Percentiles rank a stretch among this genome's conserved stretches.
Evolutionary conservation across 306 rosid genomes (phyloP).

Genomic region (Vachellia pachyceras): DNA sequence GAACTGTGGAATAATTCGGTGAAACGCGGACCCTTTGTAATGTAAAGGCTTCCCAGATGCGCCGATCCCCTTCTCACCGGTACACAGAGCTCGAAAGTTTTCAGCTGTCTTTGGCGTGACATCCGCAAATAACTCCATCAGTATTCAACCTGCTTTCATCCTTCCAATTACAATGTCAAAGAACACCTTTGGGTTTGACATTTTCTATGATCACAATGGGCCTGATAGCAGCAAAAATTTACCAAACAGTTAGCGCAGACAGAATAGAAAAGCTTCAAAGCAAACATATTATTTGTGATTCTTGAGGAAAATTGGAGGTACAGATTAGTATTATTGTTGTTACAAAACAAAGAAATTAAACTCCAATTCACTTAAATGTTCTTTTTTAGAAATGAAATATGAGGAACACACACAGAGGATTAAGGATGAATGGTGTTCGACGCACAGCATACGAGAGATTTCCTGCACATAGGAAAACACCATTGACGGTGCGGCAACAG

Average conservation of each 20-base stretch:
- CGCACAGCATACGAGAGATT: slow-evolving; percentile 24
- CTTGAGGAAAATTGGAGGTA: background rate
- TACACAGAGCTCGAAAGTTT: slow-evolving; percentile 87
- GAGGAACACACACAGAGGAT: background rate
- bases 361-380: background rate
- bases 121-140: slow-evolving; percentile 80
- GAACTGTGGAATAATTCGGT: slow-evolving; percentile 76
- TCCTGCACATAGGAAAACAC: slow-evolving; percentile 24
- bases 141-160: slow-evolving; percentile 76
- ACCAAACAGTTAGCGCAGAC: background rate
- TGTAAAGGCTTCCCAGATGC: slow-evolving; percentile 66
- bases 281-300: background rate
- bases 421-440: slow-evolving; percentile 44
- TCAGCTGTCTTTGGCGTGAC: slow-evolving; percentile 84
- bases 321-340: background rate
- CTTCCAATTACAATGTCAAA: slow-evolving; percentile 81
- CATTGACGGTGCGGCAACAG: slow-evolving; percentile 38
- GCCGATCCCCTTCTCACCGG: slow-evolving; percentile 83
- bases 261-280: background rate
- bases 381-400: background rate
- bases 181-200: slow-evolving; percentile 86
- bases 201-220: slow-evolving; percentile 15
- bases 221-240: background rate
- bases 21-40: slow-evolving; percentile 76
- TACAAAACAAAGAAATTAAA: slow-evolving; percentile 9